Evolutionary conservation across 169 alveolate species (phyloP).

Genomic region (Cryptosporidium xiaoi): DNA sequence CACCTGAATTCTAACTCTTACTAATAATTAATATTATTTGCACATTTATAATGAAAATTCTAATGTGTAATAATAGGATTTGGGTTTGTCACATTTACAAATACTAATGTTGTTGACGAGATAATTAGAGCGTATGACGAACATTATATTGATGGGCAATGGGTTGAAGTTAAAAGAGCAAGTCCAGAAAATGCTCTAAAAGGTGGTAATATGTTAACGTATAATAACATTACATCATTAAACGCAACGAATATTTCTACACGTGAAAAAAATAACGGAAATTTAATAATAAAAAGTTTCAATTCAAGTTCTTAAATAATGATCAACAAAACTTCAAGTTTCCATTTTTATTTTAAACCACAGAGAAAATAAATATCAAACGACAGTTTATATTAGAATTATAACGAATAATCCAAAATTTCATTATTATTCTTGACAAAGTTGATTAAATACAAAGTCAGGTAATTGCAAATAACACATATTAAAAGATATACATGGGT

Average conservation of each 20-base stretch:
- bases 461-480: no score
- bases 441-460: no score
- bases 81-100: slow-evolving; percentile 88
- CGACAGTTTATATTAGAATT: no score
- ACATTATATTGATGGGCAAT: slow-evolving; percentile 85
- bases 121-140: slow-evolving; percentile 83
- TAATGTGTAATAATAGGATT: slow-evolving; percentile 71
- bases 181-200: slow-evolving; percentile 80
- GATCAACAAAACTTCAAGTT: no score
- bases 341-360: no score
- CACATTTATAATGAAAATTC: not conserved
- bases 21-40: not conserved
- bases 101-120: slow-evolving; percentile 84
- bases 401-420: no score
- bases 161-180: slow-evolving; percentile 92
- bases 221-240: slow-evolving; percentile 32
- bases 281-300: slow-evolving; percentile 46
- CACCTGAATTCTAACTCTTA: no score
- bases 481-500: no score
- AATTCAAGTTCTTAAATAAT: slow-evolving; percentile 46
- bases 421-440: no score
- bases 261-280: slow-evolving; percentile 29
- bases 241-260: slow-evolving; percentile 50
- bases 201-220: slow-evolving; percentile 54
- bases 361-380: no score